Base-by-base conservation (phyloP, 2,329 filamentous ascomycete genomes). In the Fusarium sp. region DNA sequence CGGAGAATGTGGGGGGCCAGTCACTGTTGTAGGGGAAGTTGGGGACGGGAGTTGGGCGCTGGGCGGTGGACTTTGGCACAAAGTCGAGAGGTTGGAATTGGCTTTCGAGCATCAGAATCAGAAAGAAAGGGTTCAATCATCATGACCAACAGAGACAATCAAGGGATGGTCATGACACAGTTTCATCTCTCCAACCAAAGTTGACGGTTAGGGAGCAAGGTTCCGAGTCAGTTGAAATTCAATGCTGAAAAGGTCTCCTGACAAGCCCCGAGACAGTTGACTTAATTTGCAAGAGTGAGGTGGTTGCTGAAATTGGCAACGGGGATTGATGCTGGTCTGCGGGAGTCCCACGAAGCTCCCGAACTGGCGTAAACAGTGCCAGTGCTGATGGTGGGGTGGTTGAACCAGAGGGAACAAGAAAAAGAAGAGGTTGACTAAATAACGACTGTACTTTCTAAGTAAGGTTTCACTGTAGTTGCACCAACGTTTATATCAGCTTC, bases 1-100 rank as follows among this genome's bases (percentile, higher is more conserved):
- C 66, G 69, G 73, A 77, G 77, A 76, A 78, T 75, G 76, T 78
- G 77, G 76, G 76, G 76, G 63, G 67, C 57, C 62, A 61, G 66
- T 71, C 66, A 67, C 52, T 69, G 60, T 77, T 73, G 74, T 75
- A 68, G 65, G 63, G 66, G 71, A 77, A 76, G 66, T 75, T 75
- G 73, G 70, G 73, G 70, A 71, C 50, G 58, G 58, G 35, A 65
- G 68, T 63, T 62, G 61, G 63, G 67, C 65, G 69, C 50, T 10
- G 63, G 75, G 77, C 77, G 77, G 77, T 78, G 68, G 68, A 64
- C 20, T n/a, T 29, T 25, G 77, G 77, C 77, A 78, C 22, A 78
- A 78, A 68, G 29, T 65, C 36, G 40, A 65, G 68, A 61, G 25
- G 27, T 42, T 57, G 36, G 35, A 40, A 35, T 40, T 50, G 22